Base-by-base conservation (phyloP, 2,329 filamentous ascomycete species). In the Plenodomus tracheiphilus region DNA sequence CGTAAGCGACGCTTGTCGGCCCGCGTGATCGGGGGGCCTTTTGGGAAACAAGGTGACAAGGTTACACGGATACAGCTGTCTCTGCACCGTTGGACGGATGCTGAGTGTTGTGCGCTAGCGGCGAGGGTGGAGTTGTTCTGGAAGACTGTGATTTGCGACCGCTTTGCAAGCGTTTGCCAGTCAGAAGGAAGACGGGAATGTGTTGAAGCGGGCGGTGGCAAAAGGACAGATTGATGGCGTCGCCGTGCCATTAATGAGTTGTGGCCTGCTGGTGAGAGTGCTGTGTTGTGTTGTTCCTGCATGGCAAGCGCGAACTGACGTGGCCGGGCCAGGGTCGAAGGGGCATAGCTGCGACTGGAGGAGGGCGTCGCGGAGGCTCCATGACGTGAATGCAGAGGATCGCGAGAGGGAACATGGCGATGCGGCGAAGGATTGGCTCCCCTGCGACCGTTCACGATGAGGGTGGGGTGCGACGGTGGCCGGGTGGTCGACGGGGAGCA, bases 241-340 rank as follows among this genome's bases (percentile, higher is more conserved):
- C 59, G 59, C 44, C 53, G 57, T 53, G 51, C 58, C 46, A 58
- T 67, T 65, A 62, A 67, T 65, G 61, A 64, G 59, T 47, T 54
- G 53, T 54, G 46, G 53, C 46, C 49, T 44, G n/a, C 43, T 5
- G 50, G 50, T 44, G 63, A 61, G 48, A 49, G 42, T 62, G 65
- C 53, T 58, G 48, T 65, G 68, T 54, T 58, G 48, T 65, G 68
- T 54, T 69, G 68, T 71, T 70, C 68, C 67, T 70, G 69, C 68
- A 68, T 68, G 59, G 56, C 43, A 54, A 55, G 50, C 53, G 58
- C 53, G 47, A 58, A 37, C 58, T 68, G 69, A 70, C 67, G 69
- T 71, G 68, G 66, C 66, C 62, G 58, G 56, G 49, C 51, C 50
- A 55, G 45, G 40, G 28, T 42, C 22, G 53, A 54, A 61, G 35